Evolutionary conservation across 78 protist species (phyloP), one percentile per base, ranked within the genome.

Genomic region (Isochrysis galbana): DNA sequence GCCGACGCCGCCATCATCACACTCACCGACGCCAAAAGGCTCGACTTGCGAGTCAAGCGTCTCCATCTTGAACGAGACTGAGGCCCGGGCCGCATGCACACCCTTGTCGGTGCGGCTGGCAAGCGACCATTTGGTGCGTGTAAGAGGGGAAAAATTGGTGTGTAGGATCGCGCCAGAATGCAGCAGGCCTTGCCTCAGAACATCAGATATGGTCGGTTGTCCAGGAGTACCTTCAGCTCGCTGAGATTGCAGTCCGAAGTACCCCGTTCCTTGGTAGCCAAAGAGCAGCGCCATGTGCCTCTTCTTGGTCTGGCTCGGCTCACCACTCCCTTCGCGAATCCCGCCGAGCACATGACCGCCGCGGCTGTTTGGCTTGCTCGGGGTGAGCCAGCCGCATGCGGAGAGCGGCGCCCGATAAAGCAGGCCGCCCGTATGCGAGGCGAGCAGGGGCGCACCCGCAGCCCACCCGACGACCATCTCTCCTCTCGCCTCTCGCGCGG

Each of bases 81-180:
- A 41, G 4, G 84, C 84, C 47, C 44, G n/a, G 0, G 84, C 84
- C 44, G 84, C 84, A 29, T 77, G 84, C 25, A 77, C 84, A 29
- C 84, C 84, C 84, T 77, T 77, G 46, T 77, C 84, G 32, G 84
- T 77, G 34, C 84, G 84, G 47, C 47, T 39, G 26, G 84, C 84
- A 3, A 77, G 44, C 47, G 32, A 2, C 84, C 84, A 77, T 46
- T 39, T 36, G 17, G 47, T 77, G 22, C 84, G 84, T 17, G 21
- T 5, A 1, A 77, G 26, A 1, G 84, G 84, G 14, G n/a, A 11
- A n/a, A 34, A 77, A 29, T 77, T 77, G n/a, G 29, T 21, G 11
- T 36, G 34, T 10, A 11, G 47, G 46, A 77, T 39, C 19, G 44
- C 44, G 36, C 84, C 84, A 1, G 14, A 0, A 32, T 77, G 17